phyloP scores from a whole-genome alignment of 164 flowering plant genomes.

The Kalanchoe fedtschenkoi region DNA sequence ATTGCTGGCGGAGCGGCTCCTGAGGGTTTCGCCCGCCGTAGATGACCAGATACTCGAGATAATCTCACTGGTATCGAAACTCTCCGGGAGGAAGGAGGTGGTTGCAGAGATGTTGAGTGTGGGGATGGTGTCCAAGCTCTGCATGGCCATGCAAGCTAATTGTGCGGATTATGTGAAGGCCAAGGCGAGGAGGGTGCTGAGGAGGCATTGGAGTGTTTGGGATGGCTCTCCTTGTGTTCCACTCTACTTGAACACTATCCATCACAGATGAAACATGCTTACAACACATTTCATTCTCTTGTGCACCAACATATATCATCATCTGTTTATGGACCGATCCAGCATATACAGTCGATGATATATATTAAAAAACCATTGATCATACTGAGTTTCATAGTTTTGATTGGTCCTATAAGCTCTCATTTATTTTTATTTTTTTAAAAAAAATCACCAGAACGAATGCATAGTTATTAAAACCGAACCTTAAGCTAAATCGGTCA shows the following conservation, averaged over 20 bases:
- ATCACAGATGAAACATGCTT: slow-evolving; percentile 13
- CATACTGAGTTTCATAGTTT: no score
- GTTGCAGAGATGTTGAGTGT: slow-evolving; percentile 45
- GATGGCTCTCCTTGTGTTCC: slow-evolving; percentile 50
- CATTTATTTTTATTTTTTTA: no score
- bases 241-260: slow-evolving; percentile 22
- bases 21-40: slow-evolving; percentile 35
- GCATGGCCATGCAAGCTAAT: slow-evolving; percentile 49
- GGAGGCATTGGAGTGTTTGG: slow-evolving; percentile 35
- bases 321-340: no score
- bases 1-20: slow-evolving; percentile 27
- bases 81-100: slow-evolving; percentile 28
- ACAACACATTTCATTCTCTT: no score
- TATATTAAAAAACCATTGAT: no score
- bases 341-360: no score
- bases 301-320: no score
- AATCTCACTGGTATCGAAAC: slow-evolving; percentile 13
- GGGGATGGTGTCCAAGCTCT: slow-evolving; percentile 47
- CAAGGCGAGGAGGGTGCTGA: slow-evolving; percentile 35
- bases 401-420: no score
- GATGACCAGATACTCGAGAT: slow-evolving; percentile 33
- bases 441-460: no score
- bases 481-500: no score
- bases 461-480: no score
- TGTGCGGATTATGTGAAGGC: slow-evolving; percentile 25